phyloP scores from a whole-genome alignment of 768 basidiomycete genomes.

The Russula virescens region DNA sequence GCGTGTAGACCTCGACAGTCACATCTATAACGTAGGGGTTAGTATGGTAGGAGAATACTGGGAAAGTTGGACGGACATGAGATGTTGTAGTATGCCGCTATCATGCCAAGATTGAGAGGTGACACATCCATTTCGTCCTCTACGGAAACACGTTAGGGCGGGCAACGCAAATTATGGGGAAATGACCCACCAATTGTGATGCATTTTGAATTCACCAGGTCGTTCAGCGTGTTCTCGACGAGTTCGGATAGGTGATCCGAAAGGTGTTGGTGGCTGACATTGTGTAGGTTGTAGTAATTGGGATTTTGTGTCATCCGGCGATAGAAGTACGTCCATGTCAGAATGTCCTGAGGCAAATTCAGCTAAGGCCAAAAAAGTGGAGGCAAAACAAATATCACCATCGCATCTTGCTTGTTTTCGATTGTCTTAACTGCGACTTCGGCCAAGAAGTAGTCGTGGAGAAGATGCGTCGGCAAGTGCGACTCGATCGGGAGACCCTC shows the following conservation, averaged over 20 bases:
- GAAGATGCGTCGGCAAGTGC: constrained; percentile 78
- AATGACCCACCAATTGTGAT: constrained; percentile 67
- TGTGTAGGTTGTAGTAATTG: constrained; percentile 91
- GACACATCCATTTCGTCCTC: constrained; percentile 93
- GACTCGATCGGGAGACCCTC: constrained; percentile 98
- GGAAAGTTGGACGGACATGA: constrained; percentile 52
- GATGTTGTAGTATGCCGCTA: constrained; percentile 94
- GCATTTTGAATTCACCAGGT: constrained; percentile 92
- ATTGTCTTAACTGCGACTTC: constrained; percentile 99
- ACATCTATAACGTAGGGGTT: constrained; percentile 50
- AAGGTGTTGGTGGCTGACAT: constrained; percentile 91
- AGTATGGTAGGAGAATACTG: background rate
- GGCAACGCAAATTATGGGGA: background rate
- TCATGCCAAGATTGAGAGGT: constrained; percentile 95
- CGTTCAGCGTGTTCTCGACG: constrained; percentile 88
- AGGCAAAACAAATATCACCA: constrained; percentile 45
- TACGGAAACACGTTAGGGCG: constrained; percentile 27
- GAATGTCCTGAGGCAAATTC: constrained; percentile 59
- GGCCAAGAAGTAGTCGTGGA: constrained; percentile 97
- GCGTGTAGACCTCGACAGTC: constrained; percentile 93
- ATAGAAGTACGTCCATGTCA: constrained; percentile 99
- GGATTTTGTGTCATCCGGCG: constrained; percentile 97
- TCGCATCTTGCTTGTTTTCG: constrained; percentile 97
- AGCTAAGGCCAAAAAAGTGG: background rate
- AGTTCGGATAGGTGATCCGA: constrained; percentile 95